A percentile compares a stretch with the other conserved stretches of the same genome.
These are phyloP conservation scores for Plasmopara muralis DNA, from an alignment of 352 stramenopile genomes.

Conservation along the genomic window DNA sequence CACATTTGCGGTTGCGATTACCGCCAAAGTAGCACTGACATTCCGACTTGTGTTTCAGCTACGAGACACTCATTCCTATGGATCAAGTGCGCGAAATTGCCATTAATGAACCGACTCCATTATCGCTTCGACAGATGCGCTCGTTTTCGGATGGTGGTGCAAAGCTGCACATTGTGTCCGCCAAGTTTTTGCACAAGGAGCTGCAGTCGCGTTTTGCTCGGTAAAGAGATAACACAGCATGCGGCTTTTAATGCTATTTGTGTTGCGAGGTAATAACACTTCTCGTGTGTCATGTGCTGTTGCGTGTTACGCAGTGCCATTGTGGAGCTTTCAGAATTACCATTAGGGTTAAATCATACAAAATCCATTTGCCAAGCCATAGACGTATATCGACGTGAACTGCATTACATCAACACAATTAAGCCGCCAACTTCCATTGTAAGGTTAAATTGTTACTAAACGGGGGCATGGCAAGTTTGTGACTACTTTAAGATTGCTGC, in stretches of 20 bases:
- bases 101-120: slow-evolving; percentile 42
- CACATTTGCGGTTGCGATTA: background rate
- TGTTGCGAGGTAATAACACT: background rate
- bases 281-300: slow-evolving; percentile 6
- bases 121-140: slow-evolving; percentile 80
- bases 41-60: slow-evolving; percentile 2
- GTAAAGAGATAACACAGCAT: slow-evolving; percentile 8
- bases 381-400: slow-evolving; percentile 50
- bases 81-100: slow-evolving; percentile 58
- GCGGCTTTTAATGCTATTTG: background rate
- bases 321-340: slow-evolving; percentile 67
- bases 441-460: background rate
- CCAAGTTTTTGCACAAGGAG: slow-evolving; percentile 73
- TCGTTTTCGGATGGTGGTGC: slow-evolving; percentile 53
- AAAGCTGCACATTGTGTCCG: slow-evolving; percentile 55
- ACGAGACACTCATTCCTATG: slow-evolving; percentile 42
- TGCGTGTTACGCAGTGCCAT: slow-evolving; percentile 28
- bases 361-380: slow-evolving; percentile 55
- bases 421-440: slow-evolving; percentile 39
- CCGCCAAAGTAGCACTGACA: background rate
- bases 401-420: slow-evolving; percentile 39
- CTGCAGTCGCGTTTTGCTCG: slow-evolving; percentile 70
- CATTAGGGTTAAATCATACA: slow-evolving; percentile 57
- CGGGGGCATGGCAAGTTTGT: too few species aligned
- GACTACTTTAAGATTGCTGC: background rate